Evolutionary conservation across 352 stramenopile genomes (phyloP), one percentile per base, ranked within the genome.

Genomic region (Phytophthora podocarpi): DNA sequence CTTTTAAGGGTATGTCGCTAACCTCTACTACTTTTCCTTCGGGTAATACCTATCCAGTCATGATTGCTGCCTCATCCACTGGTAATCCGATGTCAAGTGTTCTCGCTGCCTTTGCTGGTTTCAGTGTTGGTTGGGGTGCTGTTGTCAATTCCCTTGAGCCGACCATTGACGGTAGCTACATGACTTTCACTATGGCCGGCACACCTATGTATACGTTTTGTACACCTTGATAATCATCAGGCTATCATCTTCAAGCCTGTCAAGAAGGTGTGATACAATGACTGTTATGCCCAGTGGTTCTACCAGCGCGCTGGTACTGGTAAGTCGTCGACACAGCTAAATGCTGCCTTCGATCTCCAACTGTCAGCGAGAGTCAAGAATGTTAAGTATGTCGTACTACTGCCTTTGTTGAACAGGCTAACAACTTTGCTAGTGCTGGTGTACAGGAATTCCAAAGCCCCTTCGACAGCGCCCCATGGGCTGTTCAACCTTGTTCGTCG

Each of bases 81-180:
- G 7, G 7, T 26, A 27, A 27, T n/a, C 36, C 36, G 5, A 43
- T 27, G n/a, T 8, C 13, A 5, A 12, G 16, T 43, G 36, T 26
- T 8, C n/a, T 26, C 23, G 27, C 27, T 31, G 9, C 27, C 5
- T 31, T 9, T 31, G 39, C 18, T 46, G 8, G 9, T 4, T 46
- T 52, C 18, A 40, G n/a, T 21, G 11, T 49, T 35, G 21, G 34
- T 47, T 56, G 48, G 48, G 35, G 48, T 21, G 48, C 48, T 18
- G n/a, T 56, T 5, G 8, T 11, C 2, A 49, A 56, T n/a, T 7
- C 5, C 0, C 35, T 46, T 13, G 48, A 56, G 16, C 32, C 48
- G 20, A 37, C 26, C 4, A 36, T 56, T 28, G 48, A 56, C 28
- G 5, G 4, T 24, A 45, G 32, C 1, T 55, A 55, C 24, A 27